Evolutionary conservation across 345 rosid species (phyloP), one percentile per base, ranked within the genome.

Genomic region (Combretum micranthum): DNA sequence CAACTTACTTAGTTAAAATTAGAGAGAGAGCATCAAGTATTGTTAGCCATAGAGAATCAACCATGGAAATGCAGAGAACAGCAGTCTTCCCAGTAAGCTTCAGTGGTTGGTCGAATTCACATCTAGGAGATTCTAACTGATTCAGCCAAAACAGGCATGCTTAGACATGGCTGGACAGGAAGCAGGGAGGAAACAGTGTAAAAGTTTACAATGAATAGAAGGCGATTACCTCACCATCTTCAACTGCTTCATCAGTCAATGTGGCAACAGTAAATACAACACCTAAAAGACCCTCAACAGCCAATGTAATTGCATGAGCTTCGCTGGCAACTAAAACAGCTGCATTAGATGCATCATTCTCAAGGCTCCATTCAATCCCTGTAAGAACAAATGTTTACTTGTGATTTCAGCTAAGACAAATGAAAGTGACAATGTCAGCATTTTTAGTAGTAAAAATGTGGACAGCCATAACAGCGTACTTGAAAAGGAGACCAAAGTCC

Each of bases 301-400:
- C 97, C 82, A 92, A 71, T 62, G 85, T 83, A 68, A 92, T 83
- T 61, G 96, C 90, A 80, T 92, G 98, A 60, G 97, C 99, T 80
- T 93, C 99, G 75, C 97, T 89, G n/a, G 97, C 99, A 80, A 87
- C 95, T 70, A 93, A 71, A 65, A 93, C 99, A 17, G 97, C 83
- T 61, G 92, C 83, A 79, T 85, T 93, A 59, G 99, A 83, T 64
- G 96, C 97, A 75, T 93, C 99, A 76, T 89, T 85, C 66, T 93
- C 97, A 63, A 93, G 96, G 60, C 82, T 93, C 99, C 99, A 93
- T 69, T 93, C 98, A 68, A 92, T 76, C 49, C 98, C 98, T 92
- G 81, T 70, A 78, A 32, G 39, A 7, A 32, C 39, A 32, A 32
- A 32, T 32, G 39, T 32, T 32, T 32, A 32, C 39, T 32, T 32